Evolutionary conservation across 495 filamentous ascomycete genomes (phyloP).

Genomic region (Neurospora sp.): DNA sequence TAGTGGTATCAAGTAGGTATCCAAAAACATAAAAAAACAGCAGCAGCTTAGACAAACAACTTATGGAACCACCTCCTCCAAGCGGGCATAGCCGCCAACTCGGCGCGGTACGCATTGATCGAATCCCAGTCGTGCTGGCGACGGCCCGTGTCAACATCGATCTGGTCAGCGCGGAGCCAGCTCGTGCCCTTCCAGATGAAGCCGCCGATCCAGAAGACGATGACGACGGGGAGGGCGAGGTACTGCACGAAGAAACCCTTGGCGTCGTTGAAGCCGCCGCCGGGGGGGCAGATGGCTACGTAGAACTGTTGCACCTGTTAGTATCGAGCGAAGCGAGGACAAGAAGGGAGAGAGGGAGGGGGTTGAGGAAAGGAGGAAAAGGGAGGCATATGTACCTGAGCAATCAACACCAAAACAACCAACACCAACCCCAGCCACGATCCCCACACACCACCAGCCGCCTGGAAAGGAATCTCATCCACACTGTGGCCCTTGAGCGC

Average conservation of each 20-base stretch:
- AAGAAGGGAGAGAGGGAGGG: too few relatives aligned
- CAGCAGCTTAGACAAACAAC: slow-evolving; percentile 24
- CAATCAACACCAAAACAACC: slow-evolving; percentile 50
- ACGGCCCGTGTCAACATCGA: slow-evolving; percentile 55
- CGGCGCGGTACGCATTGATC: slow-evolving; percentile 36
- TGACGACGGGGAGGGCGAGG: slow-evolving; percentile 72
- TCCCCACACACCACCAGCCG: slow-evolving; percentile 55
- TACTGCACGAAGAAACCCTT: slow-evolving; percentile 67
- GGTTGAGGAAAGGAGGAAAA: background rate
- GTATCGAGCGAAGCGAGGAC: background rate
- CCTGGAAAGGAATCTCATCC: slow-evolving; percentile 62
- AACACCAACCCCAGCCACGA: slow-evolving; percentile 55
- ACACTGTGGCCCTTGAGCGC: slow-evolving; percentile 48
- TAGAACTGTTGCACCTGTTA: slow-evolving; percentile 30
- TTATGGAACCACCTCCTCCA: slow-evolving; percentile 38
- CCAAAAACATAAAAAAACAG: too few relatives aligned
- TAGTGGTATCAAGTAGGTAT: too few relatives aligned
- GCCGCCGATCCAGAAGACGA: slow-evolving; percentile 60
- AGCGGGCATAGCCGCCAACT: slow-evolving; percentile 36
- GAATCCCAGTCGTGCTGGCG: slow-evolving; percentile 47
- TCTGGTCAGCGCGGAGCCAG: slow-evolving; percentile 43
- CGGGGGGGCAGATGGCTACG: slow-evolving; percentile 38
- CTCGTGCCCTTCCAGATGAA: slow-evolving; percentile 52
- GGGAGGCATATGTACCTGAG: slow-evolving; percentile 35
- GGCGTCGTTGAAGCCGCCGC: slow-evolving; percentile 37